phyloP scores from a whole-genome alignment of 2,329 filamentous ascomycete genomes.

The Phaeosphaeria sp. region DNA sequence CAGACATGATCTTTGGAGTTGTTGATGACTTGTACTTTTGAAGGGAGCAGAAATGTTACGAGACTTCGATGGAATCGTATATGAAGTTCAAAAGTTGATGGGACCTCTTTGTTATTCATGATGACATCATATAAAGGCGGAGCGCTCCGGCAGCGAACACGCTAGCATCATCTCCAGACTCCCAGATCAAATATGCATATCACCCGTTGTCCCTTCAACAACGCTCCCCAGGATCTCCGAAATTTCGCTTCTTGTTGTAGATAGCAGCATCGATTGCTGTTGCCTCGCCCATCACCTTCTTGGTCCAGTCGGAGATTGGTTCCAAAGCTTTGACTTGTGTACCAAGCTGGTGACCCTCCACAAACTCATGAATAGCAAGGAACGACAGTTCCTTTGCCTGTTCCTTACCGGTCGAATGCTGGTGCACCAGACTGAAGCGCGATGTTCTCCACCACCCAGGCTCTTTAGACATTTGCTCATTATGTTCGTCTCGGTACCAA shows the following conservation, averaged over 20 bases:
- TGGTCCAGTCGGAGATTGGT: constrained; percentile 42
- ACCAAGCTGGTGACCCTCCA: constrained; percentile 31
- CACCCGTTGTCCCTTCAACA: background rate
- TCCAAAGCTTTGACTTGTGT: constrained; percentile 33
- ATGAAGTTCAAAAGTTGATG: background rate
- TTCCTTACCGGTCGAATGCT: constrained; percentile 14
- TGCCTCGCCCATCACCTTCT: constrained; percentile 28
- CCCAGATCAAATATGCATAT: background rate
- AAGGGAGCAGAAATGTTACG: background rate
- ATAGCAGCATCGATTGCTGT: constrained; percentile 38
- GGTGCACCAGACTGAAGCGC: constrained; percentile 25
- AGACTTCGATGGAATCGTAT: background rate
- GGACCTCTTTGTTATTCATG: background rate
- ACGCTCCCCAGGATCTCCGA: constrained; percentile 5
- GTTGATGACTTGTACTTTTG: background rate
- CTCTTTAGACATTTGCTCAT: constrained; percentile 40
- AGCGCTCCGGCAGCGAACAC: background rate
- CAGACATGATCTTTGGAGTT: constrained; percentile 25
- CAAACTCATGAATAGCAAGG: constrained; percentile 41
- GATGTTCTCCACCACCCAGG: constrained; percentile 35
- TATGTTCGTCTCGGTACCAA: constrained; percentile 43
- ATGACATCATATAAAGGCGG: constrained; percentile 4
- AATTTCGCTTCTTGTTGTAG: constrained; percentile 27
- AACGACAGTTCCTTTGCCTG: constrained; percentile 22
- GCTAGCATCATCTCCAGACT: background rate